These are phyloP conservation scores for Cymbopogon citratus DNA, from an alignment of 176 grass and related monocot genomes.

Conservation along the genomic window DNA sequence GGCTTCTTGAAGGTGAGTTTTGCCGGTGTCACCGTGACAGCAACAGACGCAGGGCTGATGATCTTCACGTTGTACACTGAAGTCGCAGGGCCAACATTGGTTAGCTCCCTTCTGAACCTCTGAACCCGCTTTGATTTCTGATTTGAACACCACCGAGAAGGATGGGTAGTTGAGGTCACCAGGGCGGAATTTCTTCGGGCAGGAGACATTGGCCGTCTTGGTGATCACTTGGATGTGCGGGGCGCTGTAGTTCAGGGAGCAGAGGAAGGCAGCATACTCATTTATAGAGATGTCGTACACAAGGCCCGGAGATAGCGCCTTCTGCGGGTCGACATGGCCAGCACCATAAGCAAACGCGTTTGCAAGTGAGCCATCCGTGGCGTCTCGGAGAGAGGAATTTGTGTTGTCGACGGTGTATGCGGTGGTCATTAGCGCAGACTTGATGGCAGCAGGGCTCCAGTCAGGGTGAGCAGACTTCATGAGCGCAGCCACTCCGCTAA, in stretches of 20 bases:
- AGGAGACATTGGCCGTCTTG: constrained; percentile 59
- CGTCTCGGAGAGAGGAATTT: constrained; percentile 66
- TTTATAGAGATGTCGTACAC: constrained; percentile 70
- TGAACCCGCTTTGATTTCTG: constrained; percentile 33
- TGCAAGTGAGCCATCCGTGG: constrained; percentile 55
- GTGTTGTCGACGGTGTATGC: constrained; percentile 74
- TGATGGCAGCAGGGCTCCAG: constrained; percentile 92
- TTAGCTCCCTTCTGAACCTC: constrained; percentile 72
- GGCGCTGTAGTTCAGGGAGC: constrained; percentile 68
- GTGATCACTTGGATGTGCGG: constrained; percentile 74
- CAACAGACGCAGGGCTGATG: constrained; percentile 40
- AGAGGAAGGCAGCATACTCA: constrained; percentile 80
- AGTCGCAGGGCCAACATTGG: constrained; percentile 57
- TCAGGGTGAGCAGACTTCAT: constrained; percentile 73
- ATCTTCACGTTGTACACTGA: constrained; percentile 66
- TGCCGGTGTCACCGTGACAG: constrained; percentile 48
- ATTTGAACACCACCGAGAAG: constrained; percentile 62
- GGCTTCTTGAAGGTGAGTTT: constrained; percentile 63
- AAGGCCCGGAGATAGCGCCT: constrained; percentile 80
- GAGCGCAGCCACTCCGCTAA: constrained; percentile 83
- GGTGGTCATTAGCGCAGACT: constrained; percentile 90
- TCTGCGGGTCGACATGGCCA: constrained; percentile 82
- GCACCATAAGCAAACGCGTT: constrained; percentile 70
- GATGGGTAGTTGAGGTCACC: constrained; percentile 96
- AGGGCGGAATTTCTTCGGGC: constrained; percentile 48